Conservation (phyloP, 176 grass and related monocot species). For the Phoenix roebelenii region DNA sequence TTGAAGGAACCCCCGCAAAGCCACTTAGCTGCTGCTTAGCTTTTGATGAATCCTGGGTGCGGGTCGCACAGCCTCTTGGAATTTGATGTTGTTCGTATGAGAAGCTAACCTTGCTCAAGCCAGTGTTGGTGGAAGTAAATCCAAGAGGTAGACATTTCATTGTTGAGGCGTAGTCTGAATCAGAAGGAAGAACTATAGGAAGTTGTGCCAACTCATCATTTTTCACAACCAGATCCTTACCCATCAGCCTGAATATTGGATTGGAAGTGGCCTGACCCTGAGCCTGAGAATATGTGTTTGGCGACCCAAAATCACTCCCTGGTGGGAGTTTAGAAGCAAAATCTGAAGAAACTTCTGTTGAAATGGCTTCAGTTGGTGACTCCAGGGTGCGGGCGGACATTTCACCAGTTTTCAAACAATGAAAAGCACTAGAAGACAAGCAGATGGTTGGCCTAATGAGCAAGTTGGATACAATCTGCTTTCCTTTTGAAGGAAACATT, state of each 20-base stretch:
- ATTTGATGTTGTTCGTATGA: constrained; percentile 18
- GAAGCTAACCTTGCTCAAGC: not conserved
- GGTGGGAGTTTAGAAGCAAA: constrained; percentile 25
- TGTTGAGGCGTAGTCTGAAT: constrained; percentile 33
- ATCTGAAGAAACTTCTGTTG: constrained; percentile 22
- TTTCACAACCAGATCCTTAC: constrained; percentile 89
- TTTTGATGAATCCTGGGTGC: constrained; percentile 18
- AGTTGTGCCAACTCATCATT: constrained; percentile 56
- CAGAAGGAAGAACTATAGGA: constrained; percentile 20
- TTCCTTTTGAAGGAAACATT: constrained; percentile 26
- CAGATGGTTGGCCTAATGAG: constrained; percentile 50
- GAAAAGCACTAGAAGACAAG: constrained; percentile 65
- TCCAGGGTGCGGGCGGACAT: constrained; percentile 31
- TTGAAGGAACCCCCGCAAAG: constrained; percentile 24
- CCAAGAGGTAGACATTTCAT: constrained; percentile 39
- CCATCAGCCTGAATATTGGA: constrained; percentile 83
- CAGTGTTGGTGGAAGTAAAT: constrained; percentile 22
- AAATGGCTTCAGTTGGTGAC: constrained; percentile 31
- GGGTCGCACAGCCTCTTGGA: constrained; percentile 33
- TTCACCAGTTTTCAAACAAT: constrained; percentile 26
- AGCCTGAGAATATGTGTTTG: constrained; percentile 29
- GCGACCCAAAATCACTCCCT: constrained; percentile 23
- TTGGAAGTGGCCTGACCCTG: constrained; percentile 61
- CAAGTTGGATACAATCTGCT: constrained; percentile 42
- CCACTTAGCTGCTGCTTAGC: constrained; percentile 25